phyloP scores from a whole-genome alignment of 768 basidiomycete genomes.

The Podaxis sp. region DNA sequence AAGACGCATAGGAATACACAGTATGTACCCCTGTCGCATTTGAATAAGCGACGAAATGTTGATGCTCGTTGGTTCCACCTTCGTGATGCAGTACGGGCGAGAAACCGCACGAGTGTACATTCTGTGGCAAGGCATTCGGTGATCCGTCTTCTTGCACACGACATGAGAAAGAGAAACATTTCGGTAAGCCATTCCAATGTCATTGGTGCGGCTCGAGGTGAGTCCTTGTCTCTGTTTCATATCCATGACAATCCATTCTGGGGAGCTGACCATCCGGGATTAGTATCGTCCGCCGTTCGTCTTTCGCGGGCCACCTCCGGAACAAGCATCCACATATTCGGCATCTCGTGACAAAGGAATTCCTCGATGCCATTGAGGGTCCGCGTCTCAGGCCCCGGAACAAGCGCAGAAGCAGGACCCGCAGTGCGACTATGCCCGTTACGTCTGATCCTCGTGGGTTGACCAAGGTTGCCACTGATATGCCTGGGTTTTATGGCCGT shows the following conservation, averaged over 20 bases:
- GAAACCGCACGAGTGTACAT: conserved; percentile 53
- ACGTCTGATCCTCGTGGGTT: not conserved
- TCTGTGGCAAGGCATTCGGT: conserved; percentile 54
- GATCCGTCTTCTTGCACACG: conserved; percentile 72
- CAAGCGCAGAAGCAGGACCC: conserved; percentile 16
- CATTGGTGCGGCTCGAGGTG: conserved; percentile 52
- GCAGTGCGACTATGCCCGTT: not conserved
- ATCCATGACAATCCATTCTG: not conserved
- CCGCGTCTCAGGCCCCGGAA: conserved; percentile 21
- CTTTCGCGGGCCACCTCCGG: conserved; percentile 53
- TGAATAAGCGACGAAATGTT: not conserved
- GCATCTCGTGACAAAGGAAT: conserved; percentile 26
- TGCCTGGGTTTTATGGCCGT: not conserved
- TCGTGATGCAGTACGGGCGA: conserved; percentile 40
- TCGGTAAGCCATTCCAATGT: conserved; percentile 44
- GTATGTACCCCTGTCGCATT: conserved; percentile 39
- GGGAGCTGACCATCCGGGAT: conserved; percentile 3
- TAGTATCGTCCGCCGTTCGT: conserved; percentile 66
- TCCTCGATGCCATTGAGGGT: conserved; percentile 28
- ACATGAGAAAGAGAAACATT: conserved; percentile 63
- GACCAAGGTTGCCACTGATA: not conserved
- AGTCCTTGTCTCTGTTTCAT: conserved; percentile 15
- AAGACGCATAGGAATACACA: conserved; percentile 67
- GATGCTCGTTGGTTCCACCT: not conserved
- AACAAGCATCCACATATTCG: conserved; percentile 38